Conservation (phyloP, 1,284 basidiomycete species). For the Abortiporus biennis region DNA sequence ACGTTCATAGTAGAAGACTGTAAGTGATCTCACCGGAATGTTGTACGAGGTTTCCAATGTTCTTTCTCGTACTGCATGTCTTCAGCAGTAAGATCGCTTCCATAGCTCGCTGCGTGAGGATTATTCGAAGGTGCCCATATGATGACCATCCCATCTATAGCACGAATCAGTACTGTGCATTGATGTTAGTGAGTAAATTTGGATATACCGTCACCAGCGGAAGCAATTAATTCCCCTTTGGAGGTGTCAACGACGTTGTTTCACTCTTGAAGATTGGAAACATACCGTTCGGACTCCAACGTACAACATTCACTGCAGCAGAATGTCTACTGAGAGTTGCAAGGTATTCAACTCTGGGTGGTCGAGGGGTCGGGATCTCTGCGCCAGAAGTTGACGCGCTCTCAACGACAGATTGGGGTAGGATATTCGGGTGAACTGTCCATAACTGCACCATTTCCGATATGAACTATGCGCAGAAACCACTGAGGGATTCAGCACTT, state of each 20-base stretch:
- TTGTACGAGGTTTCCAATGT: slow-evolving; percentile 89
- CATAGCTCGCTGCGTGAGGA: slow-evolving; percentile 68
- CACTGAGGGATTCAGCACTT: slow-evolving; percentile 27
- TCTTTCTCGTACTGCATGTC: slow-evolving; percentile 90
- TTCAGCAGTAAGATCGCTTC: slow-evolving; percentile 67
- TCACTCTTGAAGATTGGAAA: slow-evolving; percentile 10
- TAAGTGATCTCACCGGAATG: slow-evolving; percentile 59
- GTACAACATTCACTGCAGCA: slow-evolving; percentile 93
- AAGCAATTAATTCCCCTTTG: slow-evolving; percentile 82
- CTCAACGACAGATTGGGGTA: slow-evolving; percentile 59
- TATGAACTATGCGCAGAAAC: background rate
- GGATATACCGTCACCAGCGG: slow-evolving; percentile 82
- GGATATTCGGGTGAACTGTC: slow-evolving; percentile 90
- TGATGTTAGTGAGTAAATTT: slow-evolving; percentile 6
- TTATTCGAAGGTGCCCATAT: slow-evolving; percentile 86
- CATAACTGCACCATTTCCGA: slow-evolving; percentile 56
- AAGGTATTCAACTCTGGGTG: slow-evolving; percentile 93
- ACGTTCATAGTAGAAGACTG: background rate
- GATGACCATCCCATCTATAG: slow-evolving; percentile 90
- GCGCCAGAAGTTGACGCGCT: slow-evolving; percentile 34
- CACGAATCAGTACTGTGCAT: slow-evolving; percentile 7
- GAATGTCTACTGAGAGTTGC: slow-evolving; percentile 92
- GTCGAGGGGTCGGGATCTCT: slow-evolving; percentile 45
- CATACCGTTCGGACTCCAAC: slow-evolving; percentile 91
- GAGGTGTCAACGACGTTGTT: slow-evolving; percentile 4